A percentile compares a stretch with the other conserved stretches of the same genome.
phyloP scores from a whole-genome alignment of 2,329 filamentous ascomycete species.

The Pseudocercospora musae region DNA sequence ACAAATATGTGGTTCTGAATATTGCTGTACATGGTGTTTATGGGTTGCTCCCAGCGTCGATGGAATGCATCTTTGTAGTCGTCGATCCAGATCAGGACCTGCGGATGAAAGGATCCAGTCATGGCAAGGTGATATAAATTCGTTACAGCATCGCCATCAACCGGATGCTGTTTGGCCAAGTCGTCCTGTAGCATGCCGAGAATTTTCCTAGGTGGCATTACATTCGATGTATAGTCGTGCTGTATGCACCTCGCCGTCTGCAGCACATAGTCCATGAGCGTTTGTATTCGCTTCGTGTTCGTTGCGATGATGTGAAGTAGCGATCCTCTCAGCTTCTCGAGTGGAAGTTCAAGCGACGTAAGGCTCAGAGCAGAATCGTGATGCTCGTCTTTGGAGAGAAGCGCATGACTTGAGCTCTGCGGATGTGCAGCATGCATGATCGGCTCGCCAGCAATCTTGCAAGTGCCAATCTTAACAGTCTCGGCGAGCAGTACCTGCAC shows the following conservation, averaged over 20 bases:
- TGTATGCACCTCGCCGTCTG: conserved; percentile 77
- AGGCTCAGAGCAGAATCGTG: conserved; percentile 8
- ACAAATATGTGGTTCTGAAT: conserved; percentile 77
- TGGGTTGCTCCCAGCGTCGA: conserved; percentile 91
- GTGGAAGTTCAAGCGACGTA: conserved; percentile 26
- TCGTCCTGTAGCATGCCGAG: conserved; percentile 62
- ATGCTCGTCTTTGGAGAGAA: conserved; percentile 47
- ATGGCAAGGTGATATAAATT: conserved; percentile 80
- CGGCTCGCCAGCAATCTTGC: conserved; percentile 16
- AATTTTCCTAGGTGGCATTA: conserved; percentile 55
- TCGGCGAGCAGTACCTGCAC: conserved; percentile 31
- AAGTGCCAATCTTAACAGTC: conserved; percentile 30
- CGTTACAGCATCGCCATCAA: conserved; percentile 64
- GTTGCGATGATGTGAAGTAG: conserved; percentile 81
- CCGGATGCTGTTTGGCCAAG: conserved; percentile 57
- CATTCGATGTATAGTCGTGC: conserved; percentile 77
- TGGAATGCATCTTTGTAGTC: conserved; percentile 47
- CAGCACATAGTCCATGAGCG: conserved; percentile 77
- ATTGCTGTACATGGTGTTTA: conserved; percentile 71
- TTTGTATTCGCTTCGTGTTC: conserved; percentile 80
- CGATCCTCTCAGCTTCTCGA: conserved; percentile 39
- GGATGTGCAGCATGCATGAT: conserved; percentile 67
- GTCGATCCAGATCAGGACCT: conserved; percentile 76
- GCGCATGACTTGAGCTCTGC: conserved; percentile 69
- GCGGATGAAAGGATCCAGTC: conserved; percentile 73